Base-by-base conservation (phyloP, 1,139 yeast species). In the Casaregolazyma suthepensis region DNA sequence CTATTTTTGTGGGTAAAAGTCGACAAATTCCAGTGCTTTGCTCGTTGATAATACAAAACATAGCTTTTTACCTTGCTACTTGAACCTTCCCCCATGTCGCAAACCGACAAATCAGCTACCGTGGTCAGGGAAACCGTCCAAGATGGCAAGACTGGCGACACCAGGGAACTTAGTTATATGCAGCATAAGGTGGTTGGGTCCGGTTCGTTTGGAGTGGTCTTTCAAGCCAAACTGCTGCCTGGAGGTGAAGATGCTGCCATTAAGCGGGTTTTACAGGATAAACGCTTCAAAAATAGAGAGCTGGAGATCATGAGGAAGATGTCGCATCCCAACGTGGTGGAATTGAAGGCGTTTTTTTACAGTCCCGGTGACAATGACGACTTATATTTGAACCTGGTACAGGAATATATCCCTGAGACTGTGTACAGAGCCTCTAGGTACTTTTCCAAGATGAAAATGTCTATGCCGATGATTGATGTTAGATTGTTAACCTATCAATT, bases 121-220 rank as follows among this genome's bases (percentile, higher is more conserved):
- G 45, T 82, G 55, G 77, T 85, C 51, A 78, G 83, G 50, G 91
- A 86, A 68, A 81, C 79, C 57, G 95, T 85, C 57, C 82, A 80
- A 63, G 86, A 85, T 63, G 93, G 94, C 51, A 83, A 79, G 63
- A 81, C 86, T 18, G 91, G 87, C 56, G 84, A 81, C 60, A 65
- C 75, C 43, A 77, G 77, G 55, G 79, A 79, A 53, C 76, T 87
- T 56, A 80, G 79, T 57, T 87, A 85, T 72, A 81, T 88, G 35
- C 88, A 84, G 66, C 80, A 82, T 55, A 83, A 87, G 64, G 91
- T 91, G 77, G 96, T 91, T 51, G 99, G 99, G 17, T 96, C 89
- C 70, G 99, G 99, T 15, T 90, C 98, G 19, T 93, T 93, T 74
- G 99, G 99, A 4, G 93, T 90, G 37, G 99, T 93, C 29, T 90